phyloP scores from a whole-genome alignment of 352 stramenopile genomes.

The Thalassiosira livingstoniorum region DNA sequence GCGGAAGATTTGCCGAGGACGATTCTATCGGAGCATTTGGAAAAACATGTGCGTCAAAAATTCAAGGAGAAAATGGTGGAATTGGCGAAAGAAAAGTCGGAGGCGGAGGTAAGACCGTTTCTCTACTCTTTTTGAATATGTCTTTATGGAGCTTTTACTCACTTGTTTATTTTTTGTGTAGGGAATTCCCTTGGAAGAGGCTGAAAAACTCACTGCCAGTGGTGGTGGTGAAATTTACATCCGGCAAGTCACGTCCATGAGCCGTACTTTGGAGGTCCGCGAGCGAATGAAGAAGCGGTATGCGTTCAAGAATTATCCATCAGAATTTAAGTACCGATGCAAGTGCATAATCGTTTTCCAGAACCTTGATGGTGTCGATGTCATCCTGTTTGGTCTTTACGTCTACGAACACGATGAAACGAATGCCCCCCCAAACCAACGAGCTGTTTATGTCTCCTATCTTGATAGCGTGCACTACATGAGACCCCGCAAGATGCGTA shows the following conservation, averaged over 20 bases:
- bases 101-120: slow-evolving; percentile 59
- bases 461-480: slow-evolving; percentile 99
- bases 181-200: slow-evolving; percentile 89
- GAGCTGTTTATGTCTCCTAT: slow-evolving; percentile 98
- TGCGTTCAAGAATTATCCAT: slow-evolving; percentile 88
- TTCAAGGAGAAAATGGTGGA: slow-evolving; percentile 86
- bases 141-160: slow-evolving; percentile 14
- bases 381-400: slow-evolving; percentile 99
- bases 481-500: slow-evolving; percentile 94
- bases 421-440: slow-evolving; percentile 93
- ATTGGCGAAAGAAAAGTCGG: slow-evolving; percentile 75
- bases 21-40: slow-evolving; percentile 94
- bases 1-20: slow-evolving; percentile 94
- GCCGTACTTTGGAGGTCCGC: slow-evolving; percentile 94
- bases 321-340: slow-evolving; percentile 90
- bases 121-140: slow-evolving; percentile 13
- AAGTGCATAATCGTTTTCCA: slow-evolving; percentile 99
- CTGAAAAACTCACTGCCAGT: slow-evolving; percentile 82
- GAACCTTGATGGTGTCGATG: slow-evolving; percentile 98
- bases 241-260: slow-evolving; percentile 95
- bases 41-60: slow-evolving; percentile 91
- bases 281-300: slow-evolving; percentile 96
- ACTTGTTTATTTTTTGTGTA: slow-evolving; percentile 33
- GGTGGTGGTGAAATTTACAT: slow-evolving; percentile 91
- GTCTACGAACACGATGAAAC: slow-evolving; percentile 99